Percentiles rank a stretch among this genome's conserved stretches.
phyloP scores from a whole-genome alignment of 805 yeast species.

The Candida sphagnicola region DNA sequence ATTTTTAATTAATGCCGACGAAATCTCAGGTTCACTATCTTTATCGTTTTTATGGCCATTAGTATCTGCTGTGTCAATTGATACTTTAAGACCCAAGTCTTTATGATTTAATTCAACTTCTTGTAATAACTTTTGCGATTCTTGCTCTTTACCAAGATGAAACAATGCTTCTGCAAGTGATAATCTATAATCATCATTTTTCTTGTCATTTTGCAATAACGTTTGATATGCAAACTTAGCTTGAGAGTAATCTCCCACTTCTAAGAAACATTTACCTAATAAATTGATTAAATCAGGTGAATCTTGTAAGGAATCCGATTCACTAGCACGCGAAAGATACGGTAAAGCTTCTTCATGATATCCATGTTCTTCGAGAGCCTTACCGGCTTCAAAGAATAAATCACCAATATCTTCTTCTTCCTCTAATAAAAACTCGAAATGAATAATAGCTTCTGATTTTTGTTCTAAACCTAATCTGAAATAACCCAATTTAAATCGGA shows the following conservation, averaged over 20 bases:
- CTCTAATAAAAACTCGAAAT: constrained; percentile 56
- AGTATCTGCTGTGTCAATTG: background rate
- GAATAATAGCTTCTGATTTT: constrained; percentile 66
- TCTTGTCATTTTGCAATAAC: constrained; percentile 53
- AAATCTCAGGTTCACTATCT: background rate
- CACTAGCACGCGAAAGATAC: constrained; percentile 54
- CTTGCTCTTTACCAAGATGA: constrained; percentile 55
- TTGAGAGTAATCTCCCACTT: constrained; percentile 60
- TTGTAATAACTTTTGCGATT: constrained; percentile 50
- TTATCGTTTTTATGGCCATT: constrained; percentile 7
- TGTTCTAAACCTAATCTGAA: constrained; percentile 64
- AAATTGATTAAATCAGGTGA: constrained; percentile 51
- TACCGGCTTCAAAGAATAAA: constrained; percentile 72
- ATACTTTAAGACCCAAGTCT: background rate
- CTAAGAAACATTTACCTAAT: constrained; percentile 74
- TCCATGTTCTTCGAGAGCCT: constrained; percentile 64
- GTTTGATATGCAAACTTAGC: constrained; percentile 59
- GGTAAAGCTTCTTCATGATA: constrained; percentile 72
- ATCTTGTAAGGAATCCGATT: constrained; percentile 45
- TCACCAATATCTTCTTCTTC: constrained; percentile 65
- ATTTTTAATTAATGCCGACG: constrained; percentile 15
- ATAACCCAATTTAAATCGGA: constrained; percentile 74
- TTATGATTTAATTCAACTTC: constrained; percentile 41
- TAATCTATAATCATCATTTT: constrained; percentile 67
- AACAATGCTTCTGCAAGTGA: constrained; percentile 80